Base-by-base conservation (phyloP, 1,284 basidiomycete genomes). In the Pseudozyma pruni region DNA sequence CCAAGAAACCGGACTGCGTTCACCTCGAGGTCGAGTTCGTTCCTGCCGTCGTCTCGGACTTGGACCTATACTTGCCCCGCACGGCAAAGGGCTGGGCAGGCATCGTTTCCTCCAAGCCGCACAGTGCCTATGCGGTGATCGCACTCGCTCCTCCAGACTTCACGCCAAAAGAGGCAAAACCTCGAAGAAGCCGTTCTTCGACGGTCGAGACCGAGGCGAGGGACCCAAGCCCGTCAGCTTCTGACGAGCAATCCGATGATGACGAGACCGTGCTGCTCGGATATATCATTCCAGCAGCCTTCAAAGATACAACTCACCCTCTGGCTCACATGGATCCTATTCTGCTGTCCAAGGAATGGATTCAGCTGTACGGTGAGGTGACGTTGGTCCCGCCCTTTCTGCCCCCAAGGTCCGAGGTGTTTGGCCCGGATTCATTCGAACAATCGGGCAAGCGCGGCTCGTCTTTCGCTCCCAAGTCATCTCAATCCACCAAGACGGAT, bases 301-400 rank as follows among this genome's bases (percentile, higher is more conserved):
- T 71, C 17, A 54, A 48, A 19, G 68, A 71, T 25, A 17, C 20
- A 1, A 35, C 44, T 9, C 61, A 71, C 33, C 68, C 68, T 11
- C 33, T 71, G 8, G 22, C 29, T 1, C 43, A 56, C 22, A 17
- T 66, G 31, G 68, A 71, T 3, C 25, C 56, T 1, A n/a, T 19
- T 2, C 41, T 71, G 7, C n/a, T 66, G 42, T 13, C 52, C 13
- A 66, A 48, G 29, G 62, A 55, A 16, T 71, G 68, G 68, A 54
- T 71, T 4, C 57, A 66, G 20, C 44, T 71, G 20, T 71, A 66
- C 35, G 68, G 62, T 22, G 68, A 71, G n/a, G 68, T 66, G 16
- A 66, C 58, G 4, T 48, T 71, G 9, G 39, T 31, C 6, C 49
- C 47, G 8, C 68, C 68, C 16, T 66, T 71, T 20, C 53, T 71